Base-by-base conservation (phyloP, 495 filamentous ascomycete species). In the Saxophila tyrrhenica region DNA sequence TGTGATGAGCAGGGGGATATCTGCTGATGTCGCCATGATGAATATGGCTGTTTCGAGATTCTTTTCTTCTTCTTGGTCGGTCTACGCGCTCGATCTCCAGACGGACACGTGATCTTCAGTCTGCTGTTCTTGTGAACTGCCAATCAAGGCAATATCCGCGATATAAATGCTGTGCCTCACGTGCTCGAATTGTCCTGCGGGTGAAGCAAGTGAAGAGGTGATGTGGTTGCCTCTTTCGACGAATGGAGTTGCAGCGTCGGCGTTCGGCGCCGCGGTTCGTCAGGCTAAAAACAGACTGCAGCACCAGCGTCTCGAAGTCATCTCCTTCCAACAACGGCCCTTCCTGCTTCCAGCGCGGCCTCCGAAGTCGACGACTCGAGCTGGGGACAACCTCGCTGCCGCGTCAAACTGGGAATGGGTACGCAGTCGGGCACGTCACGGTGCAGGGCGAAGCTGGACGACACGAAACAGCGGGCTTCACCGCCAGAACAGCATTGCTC, bases 1-100 rank as follows among this genome's bases (percentile, higher is more conserved):
- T 52, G 79, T 83, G 67, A 98, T 84, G 55, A 83, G 77, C 62
- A 97, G 79, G 56, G 89, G 85, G 29, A 98, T 77, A 69, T 97
- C 92, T 42, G 79, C 16, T 19, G 56, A 21, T 7, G 59, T 58
- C 13, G 41, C 11, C 51, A 59, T 62, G 50, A 45, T 55, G 41
- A 44, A n/a, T n/a, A n/a, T n/a, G n/a, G 15, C 41, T 35, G 29
- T 35, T 13, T 35, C 29, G 7, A 13, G 29, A 35, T n/a, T n/a
- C n/a, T n/a, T n/a, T n/a, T n/a, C n/a, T n/a, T n/a, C n/a, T n/a
- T n/a, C n/a, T n/a, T n/a, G n/a, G n/a, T n/a, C n/a, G n/a, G n/a
- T n/a, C n/a, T n/a, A n/a, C n/a, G n/a, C n/a, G n/a, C n/a, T n/a
- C n/a, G n/a, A n/a, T n/a, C n/a, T 16, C n/a, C n/a, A n/a, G n/a